Evolutionary conservation across 169 alveolate genomes (phyloP).

Genomic region (Babesia divergens): DNA sequence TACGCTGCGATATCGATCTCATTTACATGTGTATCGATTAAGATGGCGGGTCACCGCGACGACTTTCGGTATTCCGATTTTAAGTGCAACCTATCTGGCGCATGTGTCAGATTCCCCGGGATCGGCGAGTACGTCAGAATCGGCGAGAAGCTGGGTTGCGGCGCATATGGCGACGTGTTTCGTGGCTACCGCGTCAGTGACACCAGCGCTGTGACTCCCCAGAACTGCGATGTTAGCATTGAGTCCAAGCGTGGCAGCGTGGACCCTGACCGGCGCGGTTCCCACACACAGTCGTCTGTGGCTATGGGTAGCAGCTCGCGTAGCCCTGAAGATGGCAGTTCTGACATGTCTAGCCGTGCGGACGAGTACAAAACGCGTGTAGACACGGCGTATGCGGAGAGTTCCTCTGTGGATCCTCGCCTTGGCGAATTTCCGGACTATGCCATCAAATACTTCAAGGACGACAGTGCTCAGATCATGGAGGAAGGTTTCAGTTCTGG

Average conservation of each 20-base stretch:
- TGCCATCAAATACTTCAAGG: constrained; percentile 83
- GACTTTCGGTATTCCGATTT: constrained; percentile 44
- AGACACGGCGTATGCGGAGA: constrained; percentile 9
- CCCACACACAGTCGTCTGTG: constrained; percentile 16
- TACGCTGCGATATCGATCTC: not conserved
- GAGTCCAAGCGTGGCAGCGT: constrained; percentile 13
- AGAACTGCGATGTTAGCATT: not conserved
- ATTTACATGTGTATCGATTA: not conserved
- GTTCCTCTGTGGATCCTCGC: not conserved
- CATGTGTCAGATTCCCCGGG: constrained; percentile 34
- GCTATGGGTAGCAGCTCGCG: constrained; percentile 15
- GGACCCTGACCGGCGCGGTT: not conserved
- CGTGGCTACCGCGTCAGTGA: constrained; percentile 64
- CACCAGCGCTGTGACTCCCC: not conserved
- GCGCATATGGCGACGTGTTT: constrained; percentile 90
- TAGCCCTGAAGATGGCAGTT: constrained; percentile 31
- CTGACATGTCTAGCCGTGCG: constrained; percentile 28
- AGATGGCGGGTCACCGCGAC: constrained; percentile 20
- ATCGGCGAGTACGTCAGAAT: constrained; percentile 39
- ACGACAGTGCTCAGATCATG: constrained; percentile 80
- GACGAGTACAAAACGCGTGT: not conserved
- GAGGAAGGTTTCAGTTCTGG: constrained; percentile 86
- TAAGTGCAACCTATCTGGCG: constrained; percentile 61
- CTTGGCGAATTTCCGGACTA: constrained; percentile 35
- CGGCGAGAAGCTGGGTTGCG: constrained; percentile 85